phyloP scores from a whole-genome alignment of 2,329 filamentous ascomycete species.

The Cryoendolithus antarcticus region DNA sequence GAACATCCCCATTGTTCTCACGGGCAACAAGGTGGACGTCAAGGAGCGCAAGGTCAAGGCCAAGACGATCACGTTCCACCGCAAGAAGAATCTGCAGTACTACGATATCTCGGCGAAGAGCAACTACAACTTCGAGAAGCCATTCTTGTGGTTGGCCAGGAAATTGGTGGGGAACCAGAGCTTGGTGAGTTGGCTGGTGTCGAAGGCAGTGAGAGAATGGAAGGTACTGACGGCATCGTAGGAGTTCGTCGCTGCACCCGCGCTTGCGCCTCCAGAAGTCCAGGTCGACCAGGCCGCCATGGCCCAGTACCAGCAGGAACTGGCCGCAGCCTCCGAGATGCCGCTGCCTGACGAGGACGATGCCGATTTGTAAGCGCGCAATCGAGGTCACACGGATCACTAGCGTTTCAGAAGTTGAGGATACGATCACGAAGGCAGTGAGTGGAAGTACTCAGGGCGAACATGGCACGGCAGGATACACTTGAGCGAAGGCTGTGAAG shows the following conservation, averaged over 20 bases:
- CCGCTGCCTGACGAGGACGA: slow-evolving; percentile 94
- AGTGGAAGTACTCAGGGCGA: too few relatives aligned
- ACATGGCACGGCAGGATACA: too few relatives aligned
- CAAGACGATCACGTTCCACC: slow-evolving; percentile 99
- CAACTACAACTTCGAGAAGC: slow-evolving; percentile 99
- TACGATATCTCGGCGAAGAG: slow-evolving; percentile 99
- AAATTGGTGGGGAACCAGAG: slow-evolving; percentile 92
- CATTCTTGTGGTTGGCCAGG: slow-evolving; percentile 97
- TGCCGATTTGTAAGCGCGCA: slow-evolving; percentile 40
- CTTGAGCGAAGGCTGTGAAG: too few relatives aligned
- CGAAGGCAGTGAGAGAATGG: neutral
- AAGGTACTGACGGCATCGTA: slow-evolving; percentile 29
- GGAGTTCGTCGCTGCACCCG: slow-evolving; percentile 94
- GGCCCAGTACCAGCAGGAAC: slow-evolving; percentile 75
- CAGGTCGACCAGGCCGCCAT: slow-evolving; percentile 75
- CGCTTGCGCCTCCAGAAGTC: slow-evolving; percentile 87
- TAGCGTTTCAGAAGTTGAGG: too few relatives aligned
- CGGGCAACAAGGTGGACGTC: slow-evolving; percentile 99
- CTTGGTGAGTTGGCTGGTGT: slow-evolving; percentile 48
- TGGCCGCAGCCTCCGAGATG: slow-evolving; percentile 65
- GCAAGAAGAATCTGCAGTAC: slow-evolving; percentile 99
- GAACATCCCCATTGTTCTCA: slow-evolving; percentile 96
- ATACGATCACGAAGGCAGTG: too few relatives aligned
- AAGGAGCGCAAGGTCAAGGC: slow-evolving; percentile 99
- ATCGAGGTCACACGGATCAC: too few relatives aligned